Percentiles rank a stretch among this genome's conserved stretches.
These are phyloP conservation scores for Pseudocercospora eumusae DNA, from an alignment of 2,329 filamentous ascomycete species.

Conservation along the genomic window DNA sequence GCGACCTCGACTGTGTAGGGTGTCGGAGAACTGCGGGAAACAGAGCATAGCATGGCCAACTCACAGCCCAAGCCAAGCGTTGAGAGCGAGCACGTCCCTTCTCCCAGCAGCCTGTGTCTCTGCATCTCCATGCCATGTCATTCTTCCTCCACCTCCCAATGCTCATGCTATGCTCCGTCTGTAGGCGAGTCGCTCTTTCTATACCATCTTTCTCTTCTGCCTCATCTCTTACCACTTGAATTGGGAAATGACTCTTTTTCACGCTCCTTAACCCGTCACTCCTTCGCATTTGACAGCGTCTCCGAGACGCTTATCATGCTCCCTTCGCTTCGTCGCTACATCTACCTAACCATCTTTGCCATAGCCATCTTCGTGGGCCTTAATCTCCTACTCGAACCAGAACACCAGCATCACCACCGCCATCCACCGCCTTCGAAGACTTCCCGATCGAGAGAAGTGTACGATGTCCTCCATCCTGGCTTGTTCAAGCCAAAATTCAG, in stretches of 20 bases:
- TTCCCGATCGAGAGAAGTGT: conserved; percentile 17
- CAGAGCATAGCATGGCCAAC: neutral
- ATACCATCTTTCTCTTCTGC: conserved; percentile 13
- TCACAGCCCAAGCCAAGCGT: neutral
- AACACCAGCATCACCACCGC: conserved; percentile 12
- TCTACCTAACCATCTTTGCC: conserved; percentile 28
- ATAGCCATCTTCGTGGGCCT: conserved; percentile 29
- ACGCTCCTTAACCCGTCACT: conserved; percentile 1
- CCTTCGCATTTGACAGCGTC: conserved; percentile 5
- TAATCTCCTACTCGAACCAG: conserved; percentile 5
- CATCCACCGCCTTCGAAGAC: conserved; percentile 10
- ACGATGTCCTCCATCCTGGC: conserved; percentile 31
- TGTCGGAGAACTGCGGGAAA: neutral
- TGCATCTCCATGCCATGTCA: conserved; percentile 14
- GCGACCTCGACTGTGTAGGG: neutral
- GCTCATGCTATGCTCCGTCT: neutral
- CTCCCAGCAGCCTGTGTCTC: neutral
- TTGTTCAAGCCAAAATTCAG: conserved; percentile 34
- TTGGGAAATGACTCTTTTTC: neutral
- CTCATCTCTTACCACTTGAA: neutral
- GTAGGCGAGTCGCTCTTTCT: conserved; percentile 10
- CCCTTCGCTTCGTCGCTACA: conserved; percentile 34
- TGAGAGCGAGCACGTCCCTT: conserved; percentile 8
- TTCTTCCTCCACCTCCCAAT: conserved; percentile 23
- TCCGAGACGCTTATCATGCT: conserved; percentile 28